Base-by-base conservation (phyloP, 441 rosid species). In the Eutrema salsugineum region DNA sequence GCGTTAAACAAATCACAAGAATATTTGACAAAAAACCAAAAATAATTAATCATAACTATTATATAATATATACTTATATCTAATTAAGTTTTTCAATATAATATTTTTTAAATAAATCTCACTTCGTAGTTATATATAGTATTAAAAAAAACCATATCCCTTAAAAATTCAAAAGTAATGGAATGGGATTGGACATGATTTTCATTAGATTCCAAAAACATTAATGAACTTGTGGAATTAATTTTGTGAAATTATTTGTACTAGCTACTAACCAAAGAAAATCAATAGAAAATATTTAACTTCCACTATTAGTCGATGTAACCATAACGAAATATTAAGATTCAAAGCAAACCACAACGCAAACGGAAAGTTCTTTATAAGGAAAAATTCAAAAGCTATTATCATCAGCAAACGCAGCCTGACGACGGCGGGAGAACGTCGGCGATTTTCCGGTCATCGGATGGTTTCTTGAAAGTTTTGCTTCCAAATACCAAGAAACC, bases 401-500 rank as follows among this genome's bases (percentile, higher is more conserved):
- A 44, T 10, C 1, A 53, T 71, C 42, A 68, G n/a, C 79, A 69
- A 60, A 54, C 58, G 32, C 73, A 82, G 20, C 84, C 79, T 38
- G 50, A 61, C 36, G 67, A 42, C 67, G 59, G 68, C 3, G 80
- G 68, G 17, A 77, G 77, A 70, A 75, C 74, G 68, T 83, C 81
- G 3, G 77, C 32, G 1, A 51, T 32, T 17, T 71, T 70, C 17
- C 28, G 68, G 15, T 55, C 50, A 6, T 43, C 50, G 0, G 73
- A 14, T 0, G 70, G 54, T 47, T 68, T 75, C 69, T 63, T 56
- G 66, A 85, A 83, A 15, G 71, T 68, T 59, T 78, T 66, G 33
- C 86, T 83, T 9, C 90, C 86, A 35, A 84, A 83, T 11, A 84
- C 5, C 9, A 88, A 39, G 64, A 83, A 84, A 2, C 93, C 93